Evolutionary conservation across 2,329 filamentous ascomycete genomes (phyloP), one percentile per base, ranked within the genome.

Genomic region (Helicocarpus griseus): DNA sequence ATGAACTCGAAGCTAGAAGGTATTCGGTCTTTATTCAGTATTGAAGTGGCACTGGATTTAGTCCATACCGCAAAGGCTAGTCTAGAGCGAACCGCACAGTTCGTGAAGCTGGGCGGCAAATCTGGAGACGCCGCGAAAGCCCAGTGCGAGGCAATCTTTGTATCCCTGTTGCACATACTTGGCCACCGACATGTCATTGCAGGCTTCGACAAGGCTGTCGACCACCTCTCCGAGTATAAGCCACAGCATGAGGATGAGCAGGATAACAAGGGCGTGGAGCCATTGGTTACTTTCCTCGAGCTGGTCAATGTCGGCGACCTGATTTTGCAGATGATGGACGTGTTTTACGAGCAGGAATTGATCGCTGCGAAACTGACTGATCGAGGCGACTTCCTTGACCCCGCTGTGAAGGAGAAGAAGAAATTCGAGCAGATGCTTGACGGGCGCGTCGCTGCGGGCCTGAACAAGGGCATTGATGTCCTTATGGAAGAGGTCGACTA

Each of bases 401-500:
- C 89, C 19, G 88, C 90, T 0, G 86, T 87, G 29, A 85, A 96
- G 60, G 90, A 93, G 57, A 98, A 98, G 80, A 97, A 96, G 73
- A 89, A 88, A 58, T 98, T 97, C 62, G 93, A 98, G 75, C 90
- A 96, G 65, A 95, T 96, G 86, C 83, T 98, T 1, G 93, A 98
- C 64, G 93, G 97, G 70, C 87, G 88, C 54, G 93, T 98, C 6
- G 93, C 93, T 3, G 89, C 91, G 7, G 94, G 94, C 1, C 75
- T 98, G 56, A 96, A 96, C 69, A 96, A 95, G 72, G 93, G 93
- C 57, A 97, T 98, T 56, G 91, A 98, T 63, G 93, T 96, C 52
- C 79, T 98, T 40, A 97, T 98, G 86, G 89, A 95, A 61, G 93
- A 98, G 71, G 90, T 97, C 26, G 93, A 98, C 67, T 96, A 94